These are phyloP conservation scores for Colletotrichum limetticola DNA, from an alignment of 2,329 filamentous ascomycete species.

Conservation along the genomic window DNA sequence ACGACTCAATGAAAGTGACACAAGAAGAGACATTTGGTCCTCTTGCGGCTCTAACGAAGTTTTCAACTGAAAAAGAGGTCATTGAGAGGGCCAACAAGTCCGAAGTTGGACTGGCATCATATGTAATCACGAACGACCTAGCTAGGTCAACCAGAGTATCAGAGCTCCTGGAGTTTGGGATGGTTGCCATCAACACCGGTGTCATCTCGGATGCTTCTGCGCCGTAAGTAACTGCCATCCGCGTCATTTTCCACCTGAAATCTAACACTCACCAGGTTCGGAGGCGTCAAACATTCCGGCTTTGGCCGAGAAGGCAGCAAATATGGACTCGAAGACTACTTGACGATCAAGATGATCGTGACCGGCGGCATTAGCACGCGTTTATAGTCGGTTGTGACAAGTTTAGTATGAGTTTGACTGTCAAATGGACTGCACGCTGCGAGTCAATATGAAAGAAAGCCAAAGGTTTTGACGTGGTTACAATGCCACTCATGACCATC, in stretches of 20 bases:
- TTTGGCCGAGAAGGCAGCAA: constrained; percentile 35
- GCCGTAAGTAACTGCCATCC: constrained; percentile 41
- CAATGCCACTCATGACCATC: not conserved
- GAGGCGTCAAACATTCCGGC: constrained; percentile 36
- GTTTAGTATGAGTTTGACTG: too few relatives aligned
- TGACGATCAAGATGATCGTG: constrained; percentile 65
- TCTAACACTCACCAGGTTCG: constrained; percentile 25
- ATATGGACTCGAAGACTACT: constrained; percentile 60
- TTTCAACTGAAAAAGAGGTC: constrained; percentile 77
- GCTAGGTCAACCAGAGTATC: constrained; percentile 53
- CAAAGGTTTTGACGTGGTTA: not conserved
- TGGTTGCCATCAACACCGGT: constrained; percentile 74
- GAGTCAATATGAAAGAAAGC: too few relatives aligned
- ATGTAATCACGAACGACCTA: constrained; percentile 71
- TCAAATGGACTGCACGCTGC: too few relatives aligned
- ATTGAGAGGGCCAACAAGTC: constrained; percentile 73
- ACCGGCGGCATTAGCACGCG: constrained; percentile 41
- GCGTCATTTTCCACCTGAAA: too few relatives aligned
- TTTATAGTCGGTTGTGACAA: not conserved
- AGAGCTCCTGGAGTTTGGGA: constrained; percentile 69
- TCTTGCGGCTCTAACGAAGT: constrained; percentile 76
- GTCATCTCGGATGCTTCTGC: constrained; percentile 38
- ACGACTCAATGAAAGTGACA: constrained; percentile 72
- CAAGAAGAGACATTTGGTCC: constrained; percentile 82
- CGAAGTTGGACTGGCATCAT: constrained; percentile 78